Evolutionary conservation across 1,284 basidiomycete genomes (phyloP).

Genomic region (Vanrija sp.): DNA sequence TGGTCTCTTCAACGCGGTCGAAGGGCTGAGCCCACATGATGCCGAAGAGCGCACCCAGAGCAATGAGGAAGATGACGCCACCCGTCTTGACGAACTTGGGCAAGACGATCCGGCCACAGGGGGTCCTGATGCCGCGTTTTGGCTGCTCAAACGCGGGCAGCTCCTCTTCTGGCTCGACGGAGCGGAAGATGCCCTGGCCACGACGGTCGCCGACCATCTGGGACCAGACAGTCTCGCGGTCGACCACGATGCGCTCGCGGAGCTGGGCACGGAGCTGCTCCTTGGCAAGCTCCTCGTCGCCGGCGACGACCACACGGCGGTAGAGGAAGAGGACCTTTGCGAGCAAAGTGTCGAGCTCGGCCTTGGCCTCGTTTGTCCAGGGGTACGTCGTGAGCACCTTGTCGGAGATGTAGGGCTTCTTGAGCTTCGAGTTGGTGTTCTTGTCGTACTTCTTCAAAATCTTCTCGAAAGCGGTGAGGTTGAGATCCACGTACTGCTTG

Average conservation of each 20-base stretch:
- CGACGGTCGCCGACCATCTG: conserved; percentile 73
- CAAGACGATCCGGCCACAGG: conserved; percentile 57
- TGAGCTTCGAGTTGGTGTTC: conserved; percentile 79
- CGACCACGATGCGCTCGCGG: conserved; percentile 65
- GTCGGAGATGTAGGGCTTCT: conserved; percentile 74
- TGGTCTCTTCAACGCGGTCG: conserved; percentile 72
- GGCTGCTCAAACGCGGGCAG: conserved; percentile 55
- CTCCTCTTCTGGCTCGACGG: conserved; percentile 55
- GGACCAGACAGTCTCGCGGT: conserved; percentile 72
- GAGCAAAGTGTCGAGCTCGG: conserved; percentile 62
- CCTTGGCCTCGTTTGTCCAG: conserved; percentile 64
- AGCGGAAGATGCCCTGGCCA: conserved; percentile 67
- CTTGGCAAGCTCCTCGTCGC: conserved; percentile 66
- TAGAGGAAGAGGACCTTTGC: conserved; percentile 69
- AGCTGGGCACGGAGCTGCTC: conserved; percentile 83
- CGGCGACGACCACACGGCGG: conserved; percentile 77
- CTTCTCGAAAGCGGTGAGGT: conserved; percentile 91
- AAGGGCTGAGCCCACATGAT: conserved; percentile 63
- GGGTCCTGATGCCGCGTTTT: conserved; percentile 54
- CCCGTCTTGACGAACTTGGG: conserved; percentile 59
- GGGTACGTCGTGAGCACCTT: conserved; percentile 67
- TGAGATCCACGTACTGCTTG: conserved; percentile 88
- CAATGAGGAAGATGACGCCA: conserved; percentile 59
- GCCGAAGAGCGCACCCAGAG: conserved; percentile 58
- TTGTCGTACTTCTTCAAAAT: conserved; percentile 99